Conservation (phyloP, 768 basidiomycete species). For the Auriscalpium microsporum region DNA sequence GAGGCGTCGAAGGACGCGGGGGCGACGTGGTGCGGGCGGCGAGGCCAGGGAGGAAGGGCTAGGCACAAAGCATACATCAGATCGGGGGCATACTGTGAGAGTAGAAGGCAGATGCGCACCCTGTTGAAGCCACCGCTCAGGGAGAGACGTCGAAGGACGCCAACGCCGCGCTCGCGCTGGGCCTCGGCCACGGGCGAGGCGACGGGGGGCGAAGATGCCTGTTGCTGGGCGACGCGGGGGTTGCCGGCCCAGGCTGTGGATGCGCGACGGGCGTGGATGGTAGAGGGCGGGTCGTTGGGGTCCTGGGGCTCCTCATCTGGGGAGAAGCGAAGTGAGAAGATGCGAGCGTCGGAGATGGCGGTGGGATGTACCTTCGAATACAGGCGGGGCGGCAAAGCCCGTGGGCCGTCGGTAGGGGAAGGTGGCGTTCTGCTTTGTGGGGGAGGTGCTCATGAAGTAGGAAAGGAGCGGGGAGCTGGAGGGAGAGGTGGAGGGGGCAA, state of each 20-base stretch:
- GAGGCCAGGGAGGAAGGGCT: conserved; percentile 8
- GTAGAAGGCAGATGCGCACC: conserved; percentile 33
- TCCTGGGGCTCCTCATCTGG: conserved; percentile 13
- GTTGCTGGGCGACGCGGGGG: conserved; percentile 42
- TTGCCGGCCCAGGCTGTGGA: conserved; percentile 42
- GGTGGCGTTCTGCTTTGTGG: conserved; percentile 2
- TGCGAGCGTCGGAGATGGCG: neutral
- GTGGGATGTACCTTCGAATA: conserved; percentile 11
- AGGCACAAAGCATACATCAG: conserved; percentile 1
- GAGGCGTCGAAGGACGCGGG: conserved; percentile 6
- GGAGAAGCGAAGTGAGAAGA: neutral
- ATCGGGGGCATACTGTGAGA: neutral
- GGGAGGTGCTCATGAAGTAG: conserved; percentile 11
- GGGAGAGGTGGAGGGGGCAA: conserved; percentile 9
- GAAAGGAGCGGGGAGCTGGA: conserved; percentile 12
- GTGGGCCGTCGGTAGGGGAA: conserved; percentile 9
- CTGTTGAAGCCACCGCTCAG: conserved; percentile 49
- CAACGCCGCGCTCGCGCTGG: conserved; percentile 67
- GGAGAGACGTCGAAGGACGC: conserved; percentile 68
- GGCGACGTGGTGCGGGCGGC: conserved; percentile 7
- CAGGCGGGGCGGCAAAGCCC: conserved; percentile 6
- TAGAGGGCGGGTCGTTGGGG: neutral
- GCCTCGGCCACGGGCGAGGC: conserved; percentile 32
- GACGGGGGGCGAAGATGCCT: neutral
- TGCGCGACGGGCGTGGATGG: conserved; percentile 38